phyloP scores from a whole-genome alignment of 352 stramenopile species.

The Phytophthora pistaciae region DNA sequence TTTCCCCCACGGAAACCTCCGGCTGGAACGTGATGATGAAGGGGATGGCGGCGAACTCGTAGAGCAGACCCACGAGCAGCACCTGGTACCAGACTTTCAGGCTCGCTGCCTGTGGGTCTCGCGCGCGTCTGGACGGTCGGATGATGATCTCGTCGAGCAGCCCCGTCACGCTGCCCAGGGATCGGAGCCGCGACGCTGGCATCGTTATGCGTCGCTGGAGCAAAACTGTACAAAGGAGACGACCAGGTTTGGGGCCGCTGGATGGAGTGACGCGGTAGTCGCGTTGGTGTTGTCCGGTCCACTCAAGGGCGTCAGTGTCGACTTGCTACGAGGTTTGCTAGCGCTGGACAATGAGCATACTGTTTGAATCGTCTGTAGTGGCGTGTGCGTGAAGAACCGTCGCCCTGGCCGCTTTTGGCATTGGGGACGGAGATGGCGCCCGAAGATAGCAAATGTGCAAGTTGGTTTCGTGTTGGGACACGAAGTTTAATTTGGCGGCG shows the following conservation, averaged over 20 bases:
- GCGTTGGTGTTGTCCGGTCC: neutral
- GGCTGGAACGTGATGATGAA: conserved; percentile 64
- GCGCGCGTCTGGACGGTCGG: conserved; percentile 3
- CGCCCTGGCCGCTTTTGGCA: neutral
- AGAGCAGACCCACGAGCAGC: conserved; percentile 48
- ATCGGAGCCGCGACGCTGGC: neutral
- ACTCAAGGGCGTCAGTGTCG: neutral
- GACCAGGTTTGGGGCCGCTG: neutral
- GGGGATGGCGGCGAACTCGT: conserved; percentile 57
- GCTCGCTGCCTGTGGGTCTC: conserved; percentile 50
- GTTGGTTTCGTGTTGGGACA: neutral
- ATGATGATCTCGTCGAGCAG: conserved; percentile 8
- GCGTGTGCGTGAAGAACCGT: neutral
- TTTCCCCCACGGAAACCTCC: neutral
- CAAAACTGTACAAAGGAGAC: neutral
- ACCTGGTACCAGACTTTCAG: conserved; percentile 66
- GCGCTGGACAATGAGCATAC: conserved; percentile 8
- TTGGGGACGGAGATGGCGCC: neutral
- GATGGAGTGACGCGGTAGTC: neutral
- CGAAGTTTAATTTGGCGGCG: conserved; percentile 2
- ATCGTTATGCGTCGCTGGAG: neutral
- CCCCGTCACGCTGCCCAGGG: conserved; percentile 5
- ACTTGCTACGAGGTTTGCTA: neutral
- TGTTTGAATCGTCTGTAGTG: neutral
- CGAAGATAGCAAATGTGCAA: neutral